Base-by-base conservation (phyloP, 78 protist genomes). In the Dictyostelium purpureum region DNA sequence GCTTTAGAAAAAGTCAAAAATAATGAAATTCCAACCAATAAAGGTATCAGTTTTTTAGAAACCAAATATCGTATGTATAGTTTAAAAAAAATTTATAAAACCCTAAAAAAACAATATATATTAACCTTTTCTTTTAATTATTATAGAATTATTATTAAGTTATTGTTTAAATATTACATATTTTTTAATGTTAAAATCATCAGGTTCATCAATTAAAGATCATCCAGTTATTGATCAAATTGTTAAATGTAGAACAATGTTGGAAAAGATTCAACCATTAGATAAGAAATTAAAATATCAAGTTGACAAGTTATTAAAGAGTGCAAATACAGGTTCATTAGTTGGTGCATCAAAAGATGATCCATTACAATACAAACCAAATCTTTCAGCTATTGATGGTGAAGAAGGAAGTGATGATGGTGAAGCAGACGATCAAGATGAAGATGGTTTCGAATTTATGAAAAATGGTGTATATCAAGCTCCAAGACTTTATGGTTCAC, bases 181-280 rank as follows among this genome's bases (percentile, higher is more conserved):
- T 81, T 97, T 94, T 66, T 65, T 97, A 73, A 61, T 95, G 79
- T 78, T 96, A 59, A 96, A 97, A 88, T 87, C 96, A 35, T 76
- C 94, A 21, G 97, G 97, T 33, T 18, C 47, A 66, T 51, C 91
- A 24, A 94, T 97, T 54, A 81, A 81, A 43, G 96, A 95, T 75
- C 98, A 97, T 79, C 98, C 98, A 71, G 98, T 97, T 54, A 74
- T 97, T 65, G 91, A 51, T 37, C 89, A 91, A 77, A 87, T 97
- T 33, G 94, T 97, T 31, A 79, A 61, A 12, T 80, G 92, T n/a
- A 94, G 98, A 59, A 54, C 71, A 42, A 47, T 94, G 42, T 6
- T 97, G 56, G 97, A 96, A 35, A 90, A 88, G 89, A 33, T 96
- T 51, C 33, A 93, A 35, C 97, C 97, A 31, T 75, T 97, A 38